Percentiles rank a stretch among this genome's conserved stretches.
These are phyloP conservation scores for Taiozyma sp. DNA, from an alignment of 1,139 yeast species.

Conservation along the genomic window DNA sequence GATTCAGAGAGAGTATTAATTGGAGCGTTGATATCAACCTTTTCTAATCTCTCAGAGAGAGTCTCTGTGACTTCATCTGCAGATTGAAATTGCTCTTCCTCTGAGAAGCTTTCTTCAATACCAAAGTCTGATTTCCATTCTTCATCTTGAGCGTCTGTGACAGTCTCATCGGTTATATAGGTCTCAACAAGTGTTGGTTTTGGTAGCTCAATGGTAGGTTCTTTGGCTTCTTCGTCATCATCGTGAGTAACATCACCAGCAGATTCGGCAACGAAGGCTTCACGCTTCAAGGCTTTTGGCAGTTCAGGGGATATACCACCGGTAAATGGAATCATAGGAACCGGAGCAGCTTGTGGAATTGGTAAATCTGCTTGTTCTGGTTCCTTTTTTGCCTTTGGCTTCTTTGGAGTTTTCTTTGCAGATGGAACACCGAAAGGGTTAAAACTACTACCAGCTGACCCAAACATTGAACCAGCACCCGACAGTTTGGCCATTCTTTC, in stretches of 20 bases:
- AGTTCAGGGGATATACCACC: conserved; percentile 28
- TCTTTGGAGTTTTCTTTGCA: conserved; percentile 27
- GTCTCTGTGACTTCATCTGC: conserved; percentile 6
- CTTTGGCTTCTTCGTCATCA: conserved; percentile 2
- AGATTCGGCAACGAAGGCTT: neutral
- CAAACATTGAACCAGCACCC: conserved; percentile 86
- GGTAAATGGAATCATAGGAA: conserved; percentile 52
- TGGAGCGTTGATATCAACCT: conserved; percentile 10
- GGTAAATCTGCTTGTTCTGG: conserved; percentile 11
- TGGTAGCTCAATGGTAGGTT: neutral
- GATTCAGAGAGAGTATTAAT: conserved; percentile 15
- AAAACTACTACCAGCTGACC: conserved; percentile 69
- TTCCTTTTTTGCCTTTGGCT: conserved; percentile 24
- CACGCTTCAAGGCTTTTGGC: conserved; percentile 23
- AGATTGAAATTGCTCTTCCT: conserved; percentile 4
- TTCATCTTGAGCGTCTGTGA: conserved; percentile 5
- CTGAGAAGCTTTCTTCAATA: conserved; percentile 2
- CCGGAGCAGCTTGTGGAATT: conserved; percentile 29
- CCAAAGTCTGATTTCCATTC: conserved; percentile 10
- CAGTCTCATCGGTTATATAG: neutral
- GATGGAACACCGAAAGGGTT: conserved; percentile 42
- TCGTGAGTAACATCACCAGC: conserved; percentile 13
- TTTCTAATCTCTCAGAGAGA: conserved; percentile 13
- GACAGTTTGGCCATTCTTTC: conserved; percentile 96
- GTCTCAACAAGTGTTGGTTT: neutral